phyloP scores from a whole-genome alignment of 2,329 filamentous ascomycete species.

The Aureobasidium sp. region DNA sequence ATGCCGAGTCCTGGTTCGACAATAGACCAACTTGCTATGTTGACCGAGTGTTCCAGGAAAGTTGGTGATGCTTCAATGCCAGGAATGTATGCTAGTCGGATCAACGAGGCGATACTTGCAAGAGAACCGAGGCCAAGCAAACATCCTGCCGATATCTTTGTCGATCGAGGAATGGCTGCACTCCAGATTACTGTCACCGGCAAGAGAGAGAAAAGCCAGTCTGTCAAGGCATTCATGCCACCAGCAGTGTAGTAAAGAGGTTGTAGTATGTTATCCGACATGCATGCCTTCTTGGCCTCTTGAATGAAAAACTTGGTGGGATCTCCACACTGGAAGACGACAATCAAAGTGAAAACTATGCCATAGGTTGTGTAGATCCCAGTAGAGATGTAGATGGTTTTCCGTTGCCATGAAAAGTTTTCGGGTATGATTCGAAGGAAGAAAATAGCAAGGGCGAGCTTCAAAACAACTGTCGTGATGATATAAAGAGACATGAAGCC shows the following conservation, averaged over 20 bases:
- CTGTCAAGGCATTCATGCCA: slow-evolving; percentile 32
- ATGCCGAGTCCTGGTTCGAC: slow-evolving; percentile 30
- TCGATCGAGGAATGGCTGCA: slow-evolving; percentile 27
- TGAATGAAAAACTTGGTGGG: slow-evolving; percentile 21
- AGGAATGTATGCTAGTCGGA: slow-evolving; percentile 22
- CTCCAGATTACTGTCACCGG: slow-evolving; percentile 22
- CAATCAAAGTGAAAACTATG: slow-evolving; percentile 44
- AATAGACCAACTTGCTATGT: slow-evolving; percentile 26
- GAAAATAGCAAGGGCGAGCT: slow-evolving; percentile 36
- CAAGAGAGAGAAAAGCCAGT: slow-evolving; percentile 32
- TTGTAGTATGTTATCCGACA: slow-evolving; percentile 19
- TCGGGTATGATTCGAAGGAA: slow-evolving; percentile 33
- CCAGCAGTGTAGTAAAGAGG: slow-evolving; percentile 22
- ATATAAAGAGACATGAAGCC: slow-evolving; percentile 34
- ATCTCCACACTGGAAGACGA: slow-evolving; percentile 32
- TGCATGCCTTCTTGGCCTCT: slow-evolving; percentile 19
- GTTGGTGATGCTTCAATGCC: slow-evolving; percentile 18
- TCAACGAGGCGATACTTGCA: slow-evolving; percentile 22
- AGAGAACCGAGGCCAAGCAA: slow-evolving; percentile 35
- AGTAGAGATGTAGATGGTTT: slow-evolving; percentile 19
- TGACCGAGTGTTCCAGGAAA: slow-evolving; percentile 22
- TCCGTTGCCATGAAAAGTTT: slow-evolving; percentile 23
- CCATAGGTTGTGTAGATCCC: slow-evolving; percentile 36
- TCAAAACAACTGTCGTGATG: slow-evolving; percentile 36
- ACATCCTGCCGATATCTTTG: slow-evolving; percentile 36